Evolutionary conservation across 2,329 filamentous ascomycete species (phyloP), one percentile per base, ranked within the genome.

Genomic region (Ophiostoma montium): DNA sequence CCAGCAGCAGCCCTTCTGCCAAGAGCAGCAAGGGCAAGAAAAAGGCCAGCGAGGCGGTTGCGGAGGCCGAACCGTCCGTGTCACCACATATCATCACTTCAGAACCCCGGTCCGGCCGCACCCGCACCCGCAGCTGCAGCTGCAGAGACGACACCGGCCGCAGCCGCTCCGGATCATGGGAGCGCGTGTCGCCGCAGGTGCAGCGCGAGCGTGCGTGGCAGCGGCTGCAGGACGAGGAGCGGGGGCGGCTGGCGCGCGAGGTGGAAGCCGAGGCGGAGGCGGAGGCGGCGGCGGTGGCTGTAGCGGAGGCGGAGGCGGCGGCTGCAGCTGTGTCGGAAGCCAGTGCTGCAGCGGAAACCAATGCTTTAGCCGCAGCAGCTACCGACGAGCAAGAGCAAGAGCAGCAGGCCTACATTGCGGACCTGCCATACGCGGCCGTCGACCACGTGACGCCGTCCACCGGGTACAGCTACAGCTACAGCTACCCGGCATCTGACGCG

Each of bases 161-260:
- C 6, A 12, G 44, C 0, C 45, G 53, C 12, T 23, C 47, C 7
- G 45, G 50, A 2, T 54, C 51, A 8, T 54, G 49, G 47, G 49
- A 51, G 23, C 53, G 53, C 12, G 13, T 53, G 11, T 53, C 51
- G 31, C 53, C 53, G 19, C 16, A 32, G n/a, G 27, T 49, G 32
- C 35, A 45, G 39, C 33, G 21, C 27, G 33, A 46, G 13, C 48
- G 39, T 3, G 39, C 23, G 30, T 35, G 41, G 47, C 44, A 47
- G 30, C 43, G 42, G 35, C 30, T 39, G 9, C 39, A 39, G 19
- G 39, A 44, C 12, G 44, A 46, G 18, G 39, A 46, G 42, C 35
- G 31, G 4, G 23, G 48, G 4, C n/a, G 31, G n/a, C 30, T 15
- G 9, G 15, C 43, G 47, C 35, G 31, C 11, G 18, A 23, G 13